These are phyloP conservation scores for Russula ochroleuca DNA, from an alignment of 768 basidiomycete genomes.

Conservation along the genomic window DNA sequence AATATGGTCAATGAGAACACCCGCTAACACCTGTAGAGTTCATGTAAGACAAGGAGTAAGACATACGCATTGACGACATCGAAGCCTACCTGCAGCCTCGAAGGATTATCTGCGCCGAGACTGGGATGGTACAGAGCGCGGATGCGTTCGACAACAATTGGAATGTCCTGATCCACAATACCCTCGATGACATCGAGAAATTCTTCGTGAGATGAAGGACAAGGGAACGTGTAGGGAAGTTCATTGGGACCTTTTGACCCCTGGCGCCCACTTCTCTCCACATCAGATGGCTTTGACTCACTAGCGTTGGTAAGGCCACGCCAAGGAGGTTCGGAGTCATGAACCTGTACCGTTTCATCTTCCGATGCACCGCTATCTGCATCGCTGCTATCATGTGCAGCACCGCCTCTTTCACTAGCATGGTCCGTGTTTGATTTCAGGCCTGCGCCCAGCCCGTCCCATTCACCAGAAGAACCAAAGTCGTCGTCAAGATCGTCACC, in stretches of 20 bases:
- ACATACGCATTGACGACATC: background rate
- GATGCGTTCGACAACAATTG: constrained; percentile 83
- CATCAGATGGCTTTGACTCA: background rate
- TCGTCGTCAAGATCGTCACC: constrained; percentile 94
- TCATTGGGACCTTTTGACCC: constrained; percentile 40
- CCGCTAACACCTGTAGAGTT: constrained; percentile 54
- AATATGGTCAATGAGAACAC: constrained; percentile 83
- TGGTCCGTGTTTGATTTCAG: constrained; percentile 30
- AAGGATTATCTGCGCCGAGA: constrained; percentile 86
- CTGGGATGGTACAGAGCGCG: constrained; percentile 89
- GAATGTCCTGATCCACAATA: constrained; percentile 66
- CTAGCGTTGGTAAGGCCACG: background rate
- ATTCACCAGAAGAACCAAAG: constrained; percentile 41
- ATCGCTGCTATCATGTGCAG: constrained; percentile 29
- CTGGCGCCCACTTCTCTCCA: background rate
- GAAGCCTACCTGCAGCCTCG: constrained; percentile 74
- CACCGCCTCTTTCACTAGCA: constrained; percentile 24
- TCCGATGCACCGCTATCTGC: constrained; percentile 35
- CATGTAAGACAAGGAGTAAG: constrained; percentile 12
- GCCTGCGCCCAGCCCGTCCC: constrained; percentile 35
- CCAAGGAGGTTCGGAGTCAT: constrained; percentile 26
- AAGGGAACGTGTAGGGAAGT: constrained; percentile 89
- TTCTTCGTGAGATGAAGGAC: constrained; percentile 81
- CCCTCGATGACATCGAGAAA: constrained; percentile 78
- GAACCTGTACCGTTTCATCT: constrained; percentile 33